phyloP scores from a whole-genome alignment of 1,284 basidiomycete genomes.

The Pyrrhoderma lamaoense region DNA sequence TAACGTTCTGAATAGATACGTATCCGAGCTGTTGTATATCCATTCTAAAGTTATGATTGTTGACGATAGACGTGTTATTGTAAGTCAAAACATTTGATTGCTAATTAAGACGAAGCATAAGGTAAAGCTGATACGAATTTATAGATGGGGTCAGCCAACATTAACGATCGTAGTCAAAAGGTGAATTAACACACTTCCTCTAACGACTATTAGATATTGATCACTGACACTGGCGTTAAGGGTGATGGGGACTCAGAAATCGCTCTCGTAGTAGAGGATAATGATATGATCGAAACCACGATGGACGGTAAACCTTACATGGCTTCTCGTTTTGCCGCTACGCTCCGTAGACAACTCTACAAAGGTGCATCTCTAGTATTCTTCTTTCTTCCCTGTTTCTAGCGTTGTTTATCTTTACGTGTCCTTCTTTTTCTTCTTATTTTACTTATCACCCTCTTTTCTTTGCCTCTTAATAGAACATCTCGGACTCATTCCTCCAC shows the following conservation, averaged over 20 bases:
- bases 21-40: conserved; percentile 78
- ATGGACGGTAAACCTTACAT: conserved; percentile 75
- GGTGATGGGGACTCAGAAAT: conserved; percentile 94
- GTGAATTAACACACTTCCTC: conserved; percentile 25
- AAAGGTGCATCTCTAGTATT: conserved; percentile 39
- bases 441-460: too few species aligned
- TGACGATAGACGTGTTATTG: conserved; percentile 82
- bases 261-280: conserved; percentile 83
- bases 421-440: not conserved
- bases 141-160: conserved; percentile 82
- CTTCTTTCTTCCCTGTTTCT: not conserved
- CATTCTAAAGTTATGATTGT: conserved; percentile 89
- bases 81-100: conserved; percentile 31
- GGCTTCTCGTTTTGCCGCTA: conserved; percentile 69
- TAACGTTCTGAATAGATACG: conserved; percentile 49
- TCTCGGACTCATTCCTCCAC: conserved; percentile 73
- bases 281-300: conserved; percentile 63
- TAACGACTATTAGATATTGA: conserved; percentile 5
- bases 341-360: conserved; percentile 71
- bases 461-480: conserved; percentile 72
- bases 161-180: conserved; percentile 83
- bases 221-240: conserved; percentile 30
- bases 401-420: too few species aligned
- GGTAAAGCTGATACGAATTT: conserved; percentile 3
- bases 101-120: not conserved